Conservation (phyloP, 2,329 filamentous ascomycete genomes). For the Beauveria brongniartii region DNA sequence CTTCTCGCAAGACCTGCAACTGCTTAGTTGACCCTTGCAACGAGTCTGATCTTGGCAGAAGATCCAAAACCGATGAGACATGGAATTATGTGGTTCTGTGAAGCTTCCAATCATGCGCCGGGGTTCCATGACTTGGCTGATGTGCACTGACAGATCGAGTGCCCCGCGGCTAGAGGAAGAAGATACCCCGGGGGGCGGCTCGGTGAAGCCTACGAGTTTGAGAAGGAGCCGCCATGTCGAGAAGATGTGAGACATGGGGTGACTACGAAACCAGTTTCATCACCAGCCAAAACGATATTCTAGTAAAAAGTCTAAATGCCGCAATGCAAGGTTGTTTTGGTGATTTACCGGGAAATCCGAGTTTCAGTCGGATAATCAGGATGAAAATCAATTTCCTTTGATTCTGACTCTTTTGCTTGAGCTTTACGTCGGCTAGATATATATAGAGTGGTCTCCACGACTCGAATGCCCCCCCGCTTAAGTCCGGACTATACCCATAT, state of each 20-base stretch:
- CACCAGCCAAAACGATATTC: neutral
- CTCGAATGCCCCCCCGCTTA: neutral
- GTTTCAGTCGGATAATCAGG: neutral
- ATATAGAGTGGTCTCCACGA: neutral
- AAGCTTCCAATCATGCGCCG: neutral
- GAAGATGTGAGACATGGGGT: slow-evolving; percentile 1
- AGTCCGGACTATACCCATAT: neutral
- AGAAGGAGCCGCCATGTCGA: neutral
- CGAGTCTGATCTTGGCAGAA: neutral
- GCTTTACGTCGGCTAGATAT: neutral
- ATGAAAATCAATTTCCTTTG: neutral
- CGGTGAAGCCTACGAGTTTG: neutral
- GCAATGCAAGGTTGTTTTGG: neutral
- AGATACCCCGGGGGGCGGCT: neutral
- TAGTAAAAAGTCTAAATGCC: neutral
- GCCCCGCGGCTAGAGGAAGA: neutral
- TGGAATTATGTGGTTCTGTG: neutral
- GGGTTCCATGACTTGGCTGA: neutral
- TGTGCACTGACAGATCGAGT: neutral
- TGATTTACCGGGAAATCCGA: neutral
- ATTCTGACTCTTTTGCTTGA: neutral
- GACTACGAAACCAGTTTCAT: slow-evolving; percentile 5
- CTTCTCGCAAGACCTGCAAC: neutral
- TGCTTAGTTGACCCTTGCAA: neutral
- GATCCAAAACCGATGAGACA: neutral